These are phyloP conservation scores for Leishmania lainsoni DNA, from an alignment of 208 protist species.

Conservation along the genomic window DNA sequence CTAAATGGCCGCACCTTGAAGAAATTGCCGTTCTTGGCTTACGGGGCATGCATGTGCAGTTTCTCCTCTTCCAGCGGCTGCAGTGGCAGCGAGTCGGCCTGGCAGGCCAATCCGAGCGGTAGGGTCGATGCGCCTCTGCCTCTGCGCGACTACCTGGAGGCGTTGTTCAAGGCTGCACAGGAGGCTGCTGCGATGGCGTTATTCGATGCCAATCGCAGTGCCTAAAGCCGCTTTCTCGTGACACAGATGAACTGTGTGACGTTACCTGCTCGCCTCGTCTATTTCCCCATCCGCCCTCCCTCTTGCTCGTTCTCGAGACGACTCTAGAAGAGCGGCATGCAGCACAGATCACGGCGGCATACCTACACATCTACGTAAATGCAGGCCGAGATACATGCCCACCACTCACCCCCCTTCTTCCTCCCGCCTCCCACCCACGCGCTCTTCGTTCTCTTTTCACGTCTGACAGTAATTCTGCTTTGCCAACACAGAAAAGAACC, in stretches of 20 bases:
- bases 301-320: neutral
- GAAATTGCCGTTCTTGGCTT: conserved; percentile 93
- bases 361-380: neutral
- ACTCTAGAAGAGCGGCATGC: neutral
- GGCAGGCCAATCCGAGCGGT: neutral
- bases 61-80: neutral
- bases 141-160: too few species aligned
- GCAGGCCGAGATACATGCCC: neutral
- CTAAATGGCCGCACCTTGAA: conserved; percentile 92
- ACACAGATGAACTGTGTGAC: neutral
- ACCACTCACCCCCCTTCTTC: neutral
- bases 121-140: neutral
- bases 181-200: neutral
- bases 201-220: neutral
- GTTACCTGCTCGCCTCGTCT: neutral
- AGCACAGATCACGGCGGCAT: neutral
- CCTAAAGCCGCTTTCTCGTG: neutral
- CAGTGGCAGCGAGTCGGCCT: neutral
- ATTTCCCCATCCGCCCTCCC: neutral
- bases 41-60: conserved; percentile 30
- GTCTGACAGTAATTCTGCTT: neutral
- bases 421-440: neutral
- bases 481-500: neutral
- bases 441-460: neutral
- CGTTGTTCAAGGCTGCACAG: conserved; percentile 9